Evolutionary conservation across 768 basidiomycete species (phyloP).

Genomic region (Coprinopsis marcescibilis): DNA sequence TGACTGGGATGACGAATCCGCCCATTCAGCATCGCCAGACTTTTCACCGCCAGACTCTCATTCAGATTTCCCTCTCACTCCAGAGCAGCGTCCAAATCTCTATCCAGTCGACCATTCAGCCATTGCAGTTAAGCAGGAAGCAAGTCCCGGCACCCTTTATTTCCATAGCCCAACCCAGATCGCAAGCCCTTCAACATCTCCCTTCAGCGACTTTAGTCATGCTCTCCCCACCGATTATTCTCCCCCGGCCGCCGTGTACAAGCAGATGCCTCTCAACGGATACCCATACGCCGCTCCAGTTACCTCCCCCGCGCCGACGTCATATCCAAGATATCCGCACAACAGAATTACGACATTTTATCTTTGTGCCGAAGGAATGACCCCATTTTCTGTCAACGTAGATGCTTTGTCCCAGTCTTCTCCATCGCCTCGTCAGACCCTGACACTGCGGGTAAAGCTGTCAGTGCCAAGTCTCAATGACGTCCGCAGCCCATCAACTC

Average conservation of each 20-base stretch:
- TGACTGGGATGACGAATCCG: conserved; percentile 38
- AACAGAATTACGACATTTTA: conserved; percentile 37
- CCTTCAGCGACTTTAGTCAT: conserved; percentile 25
- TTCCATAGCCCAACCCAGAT: too few relatives aligned
- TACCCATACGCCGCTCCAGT: conserved; percentile 13
- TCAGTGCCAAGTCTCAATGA: conserved; percentile 52
- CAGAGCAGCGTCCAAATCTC: conserved; percentile 29
- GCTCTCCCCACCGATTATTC: conserved; percentile 20
- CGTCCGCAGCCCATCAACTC: conserved; percentile 43
- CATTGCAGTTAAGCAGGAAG: conserved; percentile 7
- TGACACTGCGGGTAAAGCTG: conserved; percentile 53
- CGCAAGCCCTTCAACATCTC: conserved; percentile 25
- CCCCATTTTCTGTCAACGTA: conserved; percentile 53
- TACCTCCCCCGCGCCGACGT: conserved; percentile 17
- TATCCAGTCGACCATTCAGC: conserved; percentile 21
- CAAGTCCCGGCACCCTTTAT: conserved; percentile 6
- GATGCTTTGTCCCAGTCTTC: conserved; percentile 43
- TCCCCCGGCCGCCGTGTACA: conserved; percentile 5
- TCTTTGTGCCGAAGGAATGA: conserved; percentile 65
- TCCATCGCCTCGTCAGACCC: conserved; percentile 32
- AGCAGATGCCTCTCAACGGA: conserved; percentile 13
- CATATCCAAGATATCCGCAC: conserved; percentile 17
- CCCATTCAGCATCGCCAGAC: conserved; percentile 37
- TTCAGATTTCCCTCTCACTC: conserved; percentile 42
- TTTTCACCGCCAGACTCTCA: conserved; percentile 41